Evolutionary conservation across 345 rosid species (phyloP).

Genomic region (Lumnitzera littorea): DNA sequence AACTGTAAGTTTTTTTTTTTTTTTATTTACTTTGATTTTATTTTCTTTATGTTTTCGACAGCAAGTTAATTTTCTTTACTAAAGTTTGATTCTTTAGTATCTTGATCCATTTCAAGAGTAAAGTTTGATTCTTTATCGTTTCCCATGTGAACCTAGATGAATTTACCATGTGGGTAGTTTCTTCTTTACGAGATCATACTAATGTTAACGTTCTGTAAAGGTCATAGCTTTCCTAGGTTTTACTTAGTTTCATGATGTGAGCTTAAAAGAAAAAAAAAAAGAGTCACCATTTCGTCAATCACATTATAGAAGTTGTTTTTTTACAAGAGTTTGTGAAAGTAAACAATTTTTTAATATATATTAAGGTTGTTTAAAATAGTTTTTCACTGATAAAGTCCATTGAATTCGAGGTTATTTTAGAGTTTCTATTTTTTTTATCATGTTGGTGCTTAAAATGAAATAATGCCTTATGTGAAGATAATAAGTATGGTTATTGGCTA

Average conservation of each 20-base stretch:
- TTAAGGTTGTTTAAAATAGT: neutral
- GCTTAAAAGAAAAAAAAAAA: too few relatives aligned
- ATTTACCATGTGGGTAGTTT: too few relatives aligned
- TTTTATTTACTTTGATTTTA: too few relatives aligned
- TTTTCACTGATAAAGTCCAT: conserved; percentile 14
- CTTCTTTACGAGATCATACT: too few relatives aligned
- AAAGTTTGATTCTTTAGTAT: too few relatives aligned
- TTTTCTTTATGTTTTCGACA: too few relatives aligned
- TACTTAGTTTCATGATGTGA: conserved; percentile 9
- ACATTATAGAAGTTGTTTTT: neutral
- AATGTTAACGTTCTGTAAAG: too few relatives aligned
- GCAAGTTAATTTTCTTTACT: too few relatives aligned
- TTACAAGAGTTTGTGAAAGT: neutral
- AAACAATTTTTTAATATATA: neutral
- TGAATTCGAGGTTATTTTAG: conserved; percentile 19
- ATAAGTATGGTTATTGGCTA: conserved; percentile 2
- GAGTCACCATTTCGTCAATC: neutral
- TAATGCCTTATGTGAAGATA: conserved; percentile 12
- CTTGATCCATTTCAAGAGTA: neutral
- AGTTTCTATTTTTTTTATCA: conserved; percentile 15
- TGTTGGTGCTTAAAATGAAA: conserved; percentile 12
- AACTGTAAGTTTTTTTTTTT: too few relatives aligned
- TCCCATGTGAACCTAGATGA: neutral
- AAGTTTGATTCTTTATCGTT: neutral
- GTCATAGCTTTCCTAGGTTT: conserved; percentile 16